A percentile compares a stretch with the other conserved stretches of the same genome.
These are phyloP conservation scores for Chlorella sp. DNA, from an alignment of 139 green algal species.

Conservation along the genomic window DNA sequence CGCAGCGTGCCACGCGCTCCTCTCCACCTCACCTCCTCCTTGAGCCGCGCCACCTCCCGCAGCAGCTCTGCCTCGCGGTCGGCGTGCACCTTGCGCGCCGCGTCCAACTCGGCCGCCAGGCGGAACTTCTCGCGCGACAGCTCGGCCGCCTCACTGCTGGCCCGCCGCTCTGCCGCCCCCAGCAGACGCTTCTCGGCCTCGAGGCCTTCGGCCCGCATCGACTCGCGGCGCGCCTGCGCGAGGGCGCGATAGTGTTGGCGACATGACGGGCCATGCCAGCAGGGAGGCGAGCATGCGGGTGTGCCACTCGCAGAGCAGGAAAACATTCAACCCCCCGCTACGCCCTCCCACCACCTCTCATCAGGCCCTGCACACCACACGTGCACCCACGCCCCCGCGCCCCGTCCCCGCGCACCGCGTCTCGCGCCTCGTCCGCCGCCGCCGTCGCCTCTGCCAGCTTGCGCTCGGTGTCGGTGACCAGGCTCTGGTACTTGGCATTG, in stretches of 20 bases:
- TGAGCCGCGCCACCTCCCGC: conserved; percentile 31
- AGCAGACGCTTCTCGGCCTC: conserved; percentile 52
- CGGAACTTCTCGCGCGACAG: conserved; percentile 46
- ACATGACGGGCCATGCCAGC: too few species aligned
- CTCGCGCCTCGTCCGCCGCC: conserved; percentile 33
- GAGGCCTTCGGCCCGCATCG: conserved; percentile 30
- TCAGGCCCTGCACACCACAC: too few species aligned
- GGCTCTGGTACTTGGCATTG: conserved; percentile 44
- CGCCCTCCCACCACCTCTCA: too few species aligned
- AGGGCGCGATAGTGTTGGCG: too few species aligned
- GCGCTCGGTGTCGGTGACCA: conserved; percentile 48
- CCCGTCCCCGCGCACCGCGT: conserved; percentile 22
- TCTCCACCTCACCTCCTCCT: conserved; percentile 26
- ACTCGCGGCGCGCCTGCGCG: conserved; percentile 20
- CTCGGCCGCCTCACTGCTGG: conserved; percentile 19
- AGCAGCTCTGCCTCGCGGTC: conserved; percentile 22
- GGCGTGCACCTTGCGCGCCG: conserved; percentile 8
- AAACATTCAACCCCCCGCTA: too few species aligned
- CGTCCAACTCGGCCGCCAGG: conserved; percentile 50
- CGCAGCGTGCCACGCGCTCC: neutral
- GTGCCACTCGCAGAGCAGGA: too few species aligned
- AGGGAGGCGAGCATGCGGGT: too few species aligned
- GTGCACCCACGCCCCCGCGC: too few species aligned
- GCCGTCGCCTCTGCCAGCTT: conserved; percentile 29
- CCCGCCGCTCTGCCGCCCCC: conserved; percentile 34